Evolutionary conservation across 2,329 filamentous ascomycete species (phyloP).

Genomic region (Periconia digitata): DNA sequence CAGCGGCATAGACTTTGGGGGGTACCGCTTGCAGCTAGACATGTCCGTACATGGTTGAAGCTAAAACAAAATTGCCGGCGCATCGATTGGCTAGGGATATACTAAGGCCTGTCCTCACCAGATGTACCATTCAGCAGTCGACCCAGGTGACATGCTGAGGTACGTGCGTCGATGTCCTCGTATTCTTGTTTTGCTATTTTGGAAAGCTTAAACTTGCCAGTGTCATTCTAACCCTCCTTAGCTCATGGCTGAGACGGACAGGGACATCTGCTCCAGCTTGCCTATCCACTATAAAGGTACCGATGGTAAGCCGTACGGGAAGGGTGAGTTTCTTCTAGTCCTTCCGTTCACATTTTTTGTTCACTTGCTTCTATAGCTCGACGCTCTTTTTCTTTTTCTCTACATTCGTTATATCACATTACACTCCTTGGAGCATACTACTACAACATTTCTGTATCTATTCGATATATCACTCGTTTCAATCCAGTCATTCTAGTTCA

Average conservation of each 20-base stretch:
- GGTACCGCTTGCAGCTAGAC: background rate
- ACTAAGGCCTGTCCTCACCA: background rate
- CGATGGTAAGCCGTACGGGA: background rate
- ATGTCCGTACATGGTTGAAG: background rate
- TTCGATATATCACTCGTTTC: background rate
- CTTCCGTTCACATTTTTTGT: background rate
- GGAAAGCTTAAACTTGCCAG: background rate
- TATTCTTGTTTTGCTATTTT: background rate
- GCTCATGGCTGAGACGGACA: background rate
- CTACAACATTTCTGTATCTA: background rate
- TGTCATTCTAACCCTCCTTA: background rate
- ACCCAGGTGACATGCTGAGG: background rate
- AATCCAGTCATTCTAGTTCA: background rate
- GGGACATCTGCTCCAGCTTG: no score
- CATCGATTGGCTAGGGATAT: background rate
- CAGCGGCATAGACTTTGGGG: background rate
- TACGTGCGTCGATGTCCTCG: background rate
- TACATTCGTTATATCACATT: slow-evolving; percentile 1
- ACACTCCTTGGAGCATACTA: slow-evolving; percentile 1
- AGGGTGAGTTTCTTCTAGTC: background rate
- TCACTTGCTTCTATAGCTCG: background rate
- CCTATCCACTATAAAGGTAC: background rate
- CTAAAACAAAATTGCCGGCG: background rate
- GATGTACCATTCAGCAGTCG: background rate
- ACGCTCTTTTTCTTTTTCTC: slow-evolving; percentile 2